A percentile compares a stretch with the other conserved stretches of the same genome.
phyloP scores from a whole-genome alignment of 2,329 filamentous ascomycete species.

The Cordyceps cicadae region DNA sequence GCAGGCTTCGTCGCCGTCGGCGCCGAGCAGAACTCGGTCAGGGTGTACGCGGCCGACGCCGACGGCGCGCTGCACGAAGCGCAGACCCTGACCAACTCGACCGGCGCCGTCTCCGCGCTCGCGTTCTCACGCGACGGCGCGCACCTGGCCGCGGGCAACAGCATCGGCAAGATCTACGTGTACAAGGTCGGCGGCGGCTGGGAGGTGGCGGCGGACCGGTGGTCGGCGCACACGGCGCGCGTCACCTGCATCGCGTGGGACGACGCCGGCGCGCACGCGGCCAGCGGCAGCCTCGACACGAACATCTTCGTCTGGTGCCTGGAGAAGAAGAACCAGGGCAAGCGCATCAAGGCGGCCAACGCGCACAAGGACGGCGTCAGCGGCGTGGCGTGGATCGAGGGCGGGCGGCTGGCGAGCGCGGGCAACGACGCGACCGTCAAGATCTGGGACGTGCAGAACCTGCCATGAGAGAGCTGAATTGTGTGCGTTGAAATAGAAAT shows the following conservation, averaged over 20 bases:
- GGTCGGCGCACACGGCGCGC: constrained; percentile 53
- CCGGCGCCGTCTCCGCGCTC: constrained; percentile 67
- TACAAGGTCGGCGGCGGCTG: constrained; percentile 54
- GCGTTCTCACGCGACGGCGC: constrained; percentile 73
- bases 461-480: constrained; percentile 16
- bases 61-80: constrained; percentile 45
- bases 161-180: constrained; percentile 78
- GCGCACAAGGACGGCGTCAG: constrained; percentile 95
- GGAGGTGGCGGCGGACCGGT: constrained; percentile 68
- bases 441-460: constrained; percentile 55
- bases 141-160: constrained; percentile 73
- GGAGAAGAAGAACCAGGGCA: constrained; percentile 66
- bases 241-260: constrained; percentile 66
- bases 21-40: constrained; percentile 62
- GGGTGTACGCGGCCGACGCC: constrained; percentile 57
- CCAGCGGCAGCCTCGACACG: constrained; percentile 80
- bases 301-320: constrained; percentile 91
- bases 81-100: constrained; percentile 57
- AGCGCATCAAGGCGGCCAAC: constrained; percentile 73
- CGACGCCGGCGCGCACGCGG: constrained; percentile 64
- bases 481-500: not conserved
- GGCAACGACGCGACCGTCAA: constrained; percentile 89
- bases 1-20: constrained; percentile 67
- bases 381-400: constrained; percentile 72
- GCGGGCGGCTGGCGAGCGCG: constrained; percentile 63